Base-by-base conservation (phyloP, 2,329 filamentous ascomycete species). In the Helicocarpus griseus region DNA sequence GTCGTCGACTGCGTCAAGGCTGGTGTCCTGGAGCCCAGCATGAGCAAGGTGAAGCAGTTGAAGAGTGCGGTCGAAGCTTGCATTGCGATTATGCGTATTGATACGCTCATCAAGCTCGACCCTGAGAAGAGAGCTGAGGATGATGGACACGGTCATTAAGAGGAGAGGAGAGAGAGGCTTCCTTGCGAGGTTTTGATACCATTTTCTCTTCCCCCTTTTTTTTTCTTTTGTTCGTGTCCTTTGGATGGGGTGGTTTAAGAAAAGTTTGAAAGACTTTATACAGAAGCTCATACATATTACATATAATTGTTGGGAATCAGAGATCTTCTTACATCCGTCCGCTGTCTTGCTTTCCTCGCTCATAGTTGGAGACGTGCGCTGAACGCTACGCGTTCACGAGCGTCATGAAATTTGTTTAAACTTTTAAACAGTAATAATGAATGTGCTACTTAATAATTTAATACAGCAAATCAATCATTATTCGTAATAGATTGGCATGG, bases 41-140 rank as follows among this genome's bases (percentile, higher is more conserved):
- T 98, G 77, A 96, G 91, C 80, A 98, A 98, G 79, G 81, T 98
- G 60, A 86, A 91, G 72, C 93, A 97, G 77, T 77, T 98, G 66
- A 98, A 98, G 85, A 94, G 87, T 72, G 93, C 93, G 26, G 93
- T 98, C 47, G 93, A 98, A 75, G 93, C 93, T 51, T 97, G 93
- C 72, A 95, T 98, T 71, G 87, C 89, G 66, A 97, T 98, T 69
- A 97, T 98, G 93, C 82, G 93, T 65, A 98, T 98, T 68, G 93
- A 98, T 76, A 97, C 93, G 58, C 78, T 98, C 72, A 97, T 98
- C 74, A 95, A 95, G 77, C 76, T 98, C 70, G 93, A 98, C 77
- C 90, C 90, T 17, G 89, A 96, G 76, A 80, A 85, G 76, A 78
- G 80, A 65, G 77, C 74, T 38, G 80, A 83, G 64, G 80, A 95